Evolutionary conservation across 108 stramenopile genomes (phyloP).

Genomic region (Heterococcus sp.): DNA sequence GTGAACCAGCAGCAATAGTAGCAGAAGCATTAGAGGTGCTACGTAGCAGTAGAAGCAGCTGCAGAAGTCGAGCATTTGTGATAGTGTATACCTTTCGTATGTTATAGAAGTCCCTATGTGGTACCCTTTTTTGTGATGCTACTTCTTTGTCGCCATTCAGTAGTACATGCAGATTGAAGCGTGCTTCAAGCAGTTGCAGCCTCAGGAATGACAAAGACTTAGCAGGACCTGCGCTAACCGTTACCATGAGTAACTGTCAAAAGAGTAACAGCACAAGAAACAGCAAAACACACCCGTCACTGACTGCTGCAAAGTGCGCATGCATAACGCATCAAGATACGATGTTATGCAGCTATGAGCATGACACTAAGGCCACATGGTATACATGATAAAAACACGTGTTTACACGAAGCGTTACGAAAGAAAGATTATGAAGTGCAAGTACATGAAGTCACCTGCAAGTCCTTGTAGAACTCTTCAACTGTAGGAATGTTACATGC

Average conservation of each 20-base stretch:
- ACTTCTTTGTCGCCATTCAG: conserved; percentile 62
- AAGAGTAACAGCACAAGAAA: background rate
- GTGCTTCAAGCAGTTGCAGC: conserved; percentile 54
- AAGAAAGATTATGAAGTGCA: background rate
- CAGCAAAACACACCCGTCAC: background rate
- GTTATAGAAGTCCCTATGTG: conserved; percentile 89
- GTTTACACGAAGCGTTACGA: background rate
- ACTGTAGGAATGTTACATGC: conserved; percentile 14
- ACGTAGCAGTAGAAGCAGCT: no score
- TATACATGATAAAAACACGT: no score
- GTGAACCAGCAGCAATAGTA: no score
- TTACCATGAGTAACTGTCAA: background rate
- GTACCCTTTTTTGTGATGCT: conserved; percentile 70
- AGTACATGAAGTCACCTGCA: background rate
- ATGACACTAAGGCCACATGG: background rate
- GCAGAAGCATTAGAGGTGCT: no score
- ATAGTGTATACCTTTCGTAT: conserved; percentile 79
- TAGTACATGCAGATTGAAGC: conserved; percentile 60
- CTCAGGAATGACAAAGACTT: conserved; percentile 28
- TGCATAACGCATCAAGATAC: no score
- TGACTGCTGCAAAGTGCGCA: background rate
- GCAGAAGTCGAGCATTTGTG: no score
- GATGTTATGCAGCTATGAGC: background rate
- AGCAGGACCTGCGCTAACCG: conserved; percentile 23
- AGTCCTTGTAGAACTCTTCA: conserved; percentile 32